Evolutionary conservation across 257 asterid species (phyloP), one percentile per base, ranked within the genome.

Genomic region (Plantago major): DNA sequence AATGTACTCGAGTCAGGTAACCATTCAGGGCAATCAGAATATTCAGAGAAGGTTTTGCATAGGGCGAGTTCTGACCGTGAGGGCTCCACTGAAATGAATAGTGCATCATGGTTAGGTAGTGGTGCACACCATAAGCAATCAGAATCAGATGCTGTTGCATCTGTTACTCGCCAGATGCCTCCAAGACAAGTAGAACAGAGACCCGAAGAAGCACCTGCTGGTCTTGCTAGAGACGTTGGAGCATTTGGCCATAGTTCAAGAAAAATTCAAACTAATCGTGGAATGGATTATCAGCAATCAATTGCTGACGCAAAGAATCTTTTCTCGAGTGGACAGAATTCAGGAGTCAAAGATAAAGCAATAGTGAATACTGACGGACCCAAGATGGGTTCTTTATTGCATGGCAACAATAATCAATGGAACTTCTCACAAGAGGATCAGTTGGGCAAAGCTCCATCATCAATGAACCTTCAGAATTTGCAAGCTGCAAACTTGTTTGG

Each of bases 281-380:
- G 48, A 61, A 66, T 58, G 44, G 62, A 48, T 59, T 54, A 69
- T 66, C 71, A 76, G 65, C 75, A 73, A 72, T 71, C 71, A 45
- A 72, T 62, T 70, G 75, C 74, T 68, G 54, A 73, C 60, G 70
- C 72, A 60, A 71, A 74, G 47, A 78, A 80, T 56, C 66, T 65
- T 43, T 48, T 73, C 33, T 60, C 62, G 28, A 53, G 67, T 56
- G 77, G 61, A 57, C 74, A 66, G 54, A 66, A 70, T 56, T 63
- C 62, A 18, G 72, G 54, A 45, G 49, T 60, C 61, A 71, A 69
- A 19, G 77, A 67, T 51, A 53, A 61, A 64, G 74, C 60, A 50
- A 75, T 64, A 14, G 37, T 64, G 54, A 64, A 69, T 44, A 52
- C n/a, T 10, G 64, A 73, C n/a, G 56, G 40, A 33, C 62, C 69